Conservation (phyloP, 768 basidiomycete species). For the Suillus weaverae region DNA sequence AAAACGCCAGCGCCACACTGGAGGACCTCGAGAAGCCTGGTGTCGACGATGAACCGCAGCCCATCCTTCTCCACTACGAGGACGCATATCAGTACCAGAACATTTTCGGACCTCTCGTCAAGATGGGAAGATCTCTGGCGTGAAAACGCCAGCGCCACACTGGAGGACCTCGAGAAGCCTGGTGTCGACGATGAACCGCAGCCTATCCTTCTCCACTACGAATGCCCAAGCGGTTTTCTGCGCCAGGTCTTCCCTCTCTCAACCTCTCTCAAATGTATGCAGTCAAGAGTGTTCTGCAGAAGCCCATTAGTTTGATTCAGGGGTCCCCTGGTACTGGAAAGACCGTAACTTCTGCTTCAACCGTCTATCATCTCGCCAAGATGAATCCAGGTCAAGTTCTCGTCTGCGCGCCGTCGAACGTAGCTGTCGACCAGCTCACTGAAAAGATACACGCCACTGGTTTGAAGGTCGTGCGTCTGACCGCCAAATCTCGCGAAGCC, state of each 20-base stretch:
- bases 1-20: constrained; percentile 90
- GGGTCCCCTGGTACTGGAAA: constrained; percentile 99
- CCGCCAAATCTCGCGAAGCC: constrained; percentile 97
- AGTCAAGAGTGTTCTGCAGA: constrained; percentile 97
- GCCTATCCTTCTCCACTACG: no score
- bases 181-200: no score
- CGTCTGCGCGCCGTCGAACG: constrained; percentile 98
- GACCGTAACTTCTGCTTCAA: constrained; percentile 98
- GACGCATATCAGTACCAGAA: constrained; percentile 99
- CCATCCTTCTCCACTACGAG: constrained; percentile 87
- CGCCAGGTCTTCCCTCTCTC: constrained; percentile 94
- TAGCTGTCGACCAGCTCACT: constrained; percentile 97
- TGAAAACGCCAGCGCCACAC: no score
- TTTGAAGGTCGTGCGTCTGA: constrained; percentile 94
- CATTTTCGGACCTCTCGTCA: constrained; percentile 97
- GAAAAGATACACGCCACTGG: constrained; percentile 99
- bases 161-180: no score
- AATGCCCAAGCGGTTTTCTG: constrained; percentile 98
- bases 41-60: constrained; percentile 96
- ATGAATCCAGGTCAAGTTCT: constrained; percentile 99
- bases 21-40: constrained; percentile 98
- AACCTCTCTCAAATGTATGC: constrained; percentile 99
- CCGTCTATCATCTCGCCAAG: constrained; percentile 97
- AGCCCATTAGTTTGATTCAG: constrained; percentile 96
- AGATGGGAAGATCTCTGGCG: no score